phyloP scores from a whole-genome alignment of 2,329 filamentous ascomycete species.

The Waltergamsia citrina region DNA sequence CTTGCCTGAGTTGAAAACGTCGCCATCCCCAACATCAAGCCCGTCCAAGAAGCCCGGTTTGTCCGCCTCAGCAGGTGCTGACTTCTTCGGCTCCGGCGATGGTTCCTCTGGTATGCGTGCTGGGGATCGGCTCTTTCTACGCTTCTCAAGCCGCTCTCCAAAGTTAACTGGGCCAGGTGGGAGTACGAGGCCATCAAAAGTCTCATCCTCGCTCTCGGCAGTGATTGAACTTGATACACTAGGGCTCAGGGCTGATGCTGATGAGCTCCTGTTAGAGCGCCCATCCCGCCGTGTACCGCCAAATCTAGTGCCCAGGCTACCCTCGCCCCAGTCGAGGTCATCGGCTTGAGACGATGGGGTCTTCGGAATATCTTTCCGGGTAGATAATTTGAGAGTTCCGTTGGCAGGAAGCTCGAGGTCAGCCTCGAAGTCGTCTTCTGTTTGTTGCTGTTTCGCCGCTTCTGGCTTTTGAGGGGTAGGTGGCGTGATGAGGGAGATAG shows the following conservation, averaged over 20 bases:
- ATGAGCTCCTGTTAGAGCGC: slow-evolving; percentile 76
- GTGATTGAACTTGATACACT: slow-evolving; percentile 89
- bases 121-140: slow-evolving; percentile 52
- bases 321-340: slow-evolving; percentile 90
- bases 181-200: slow-evolving; percentile 79
- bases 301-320: slow-evolving; percentile 82
- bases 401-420: slow-evolving; percentile 64
- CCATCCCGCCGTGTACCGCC: slow-evolving; percentile 75
- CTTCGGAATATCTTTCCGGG: slow-evolving; percentile 50
- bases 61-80: slow-evolving; percentile 29
- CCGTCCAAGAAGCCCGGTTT: slow-evolving; percentile 77
- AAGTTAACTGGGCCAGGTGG: slow-evolving; percentile 80
- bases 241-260: slow-evolving; percentile 80
- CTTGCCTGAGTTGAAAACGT: slow-evolving; percentile 72
- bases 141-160: slow-evolving; percentile 63
- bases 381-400: slow-evolving; percentile 56
- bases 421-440: slow-evolving; percentile 60
- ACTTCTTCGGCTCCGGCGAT: slow-evolving; percentile 14
- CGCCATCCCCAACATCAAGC: slow-evolving; percentile 77
- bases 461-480: slow-evolving; percentile 40
- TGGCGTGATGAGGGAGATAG: slow-evolving; percentile 43
- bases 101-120: slow-evolving; percentile 31
- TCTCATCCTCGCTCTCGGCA: slow-evolving; percentile 87
- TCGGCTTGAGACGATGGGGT: slow-evolving; percentile 54
- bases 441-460: slow-evolving; percentile 9